Evolutionary conservation across 805 yeast genomes (phyloP).

Genomic region (Priceomyces carsonii): DNA sequence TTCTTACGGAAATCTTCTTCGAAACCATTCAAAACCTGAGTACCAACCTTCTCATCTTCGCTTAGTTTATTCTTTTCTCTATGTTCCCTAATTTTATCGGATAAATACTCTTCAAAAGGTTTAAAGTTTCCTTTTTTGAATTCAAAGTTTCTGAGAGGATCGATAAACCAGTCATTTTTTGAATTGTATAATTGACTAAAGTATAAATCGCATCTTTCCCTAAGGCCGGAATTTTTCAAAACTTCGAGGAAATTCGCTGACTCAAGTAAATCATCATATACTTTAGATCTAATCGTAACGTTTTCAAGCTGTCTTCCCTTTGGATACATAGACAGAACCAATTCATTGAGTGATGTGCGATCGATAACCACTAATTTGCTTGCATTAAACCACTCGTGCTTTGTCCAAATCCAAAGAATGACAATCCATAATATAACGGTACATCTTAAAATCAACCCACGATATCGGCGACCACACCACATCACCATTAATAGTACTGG

Average conservation of each 20-base stretch:
- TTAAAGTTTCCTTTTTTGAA: conserved; percentile 15
- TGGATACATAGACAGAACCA: conserved; percentile 1
- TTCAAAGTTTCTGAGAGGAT: conserved; percentile 15
- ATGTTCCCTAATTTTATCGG: conserved; percentile 7
- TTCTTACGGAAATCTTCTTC: conserved; percentile 7
- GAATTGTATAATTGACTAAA: conserved; percentile 15
- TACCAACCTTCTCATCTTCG: conserved; percentile 8
- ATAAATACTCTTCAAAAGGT: conserved; percentile 9
- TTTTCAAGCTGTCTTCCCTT: background rate
- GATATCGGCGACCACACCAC: no score
- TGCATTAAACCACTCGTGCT: background rate
- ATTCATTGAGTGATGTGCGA: background rate
- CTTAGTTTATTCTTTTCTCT: conserved; percentile 6
- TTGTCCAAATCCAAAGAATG: conserved; percentile 1
- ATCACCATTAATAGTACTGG: no score
- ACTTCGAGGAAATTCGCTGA: conserved; percentile 6
- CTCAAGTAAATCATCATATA: conserved; percentile 6
- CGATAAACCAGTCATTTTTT: conserved; percentile 16
- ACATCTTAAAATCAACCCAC: background rate
- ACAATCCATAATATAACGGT: conserved; percentile 2
- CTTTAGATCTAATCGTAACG: conserved; percentile 1
- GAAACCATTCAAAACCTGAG: conserved; percentile 9
- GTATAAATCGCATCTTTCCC: conserved; percentile 23
- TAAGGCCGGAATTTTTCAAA: conserved; percentile 8
- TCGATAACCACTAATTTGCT: background rate